Evolutionary conservation across 192 early-diverging fungal species (phyloP), one percentile per base, ranked within the genome.

Genomic region (Entomortierella lignicola): DNA sequence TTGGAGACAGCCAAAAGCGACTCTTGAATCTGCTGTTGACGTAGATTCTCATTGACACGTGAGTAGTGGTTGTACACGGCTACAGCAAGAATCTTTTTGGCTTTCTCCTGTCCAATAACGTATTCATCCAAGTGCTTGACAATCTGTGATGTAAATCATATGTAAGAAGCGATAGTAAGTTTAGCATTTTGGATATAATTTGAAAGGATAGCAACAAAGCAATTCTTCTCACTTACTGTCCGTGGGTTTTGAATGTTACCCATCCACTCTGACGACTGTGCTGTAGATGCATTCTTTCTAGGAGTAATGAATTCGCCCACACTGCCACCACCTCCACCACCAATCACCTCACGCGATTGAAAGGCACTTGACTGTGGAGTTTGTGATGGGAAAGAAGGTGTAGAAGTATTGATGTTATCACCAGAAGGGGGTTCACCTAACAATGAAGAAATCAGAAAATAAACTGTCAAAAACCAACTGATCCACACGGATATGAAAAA

Each of bases 31-130:
- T 86, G 83, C 32, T 77, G 69, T 64, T 82, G 80, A 18, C 86
- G 79, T 31, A 91, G 53, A 71, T 96, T 96, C 25, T 91, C 88
- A 6, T 86, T 82, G 11, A 95, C 86, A 8, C 94, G 86, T 23
- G 84, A 88, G 80, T 96, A 94, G 72, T 96, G 95, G 72, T 94
- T 94, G 75, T 92, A 93, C 8, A 96, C 90, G 13, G 95, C 93
- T 2, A 95, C 94, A 1, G 95, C 85, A 43, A 96, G 71, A 13
- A 89, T 91, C 81, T 91, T 91, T 75, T 96, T 96, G 23, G 94
- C 88, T 25, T 88, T 84, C 39, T 92, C 92, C 80, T 96, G 95
- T 18, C 94, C 94, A 66, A 96, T 94, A 8, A 96, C 91, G 74
- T 94, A 93, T 48, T 94, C 92, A 83, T 96, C 90, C 79, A 96